These are phyloP conservation scores for Sugiyamaella smithiae DNA, from an alignment of 805 yeast genomes.

Conservation along the genomic window DNA sequence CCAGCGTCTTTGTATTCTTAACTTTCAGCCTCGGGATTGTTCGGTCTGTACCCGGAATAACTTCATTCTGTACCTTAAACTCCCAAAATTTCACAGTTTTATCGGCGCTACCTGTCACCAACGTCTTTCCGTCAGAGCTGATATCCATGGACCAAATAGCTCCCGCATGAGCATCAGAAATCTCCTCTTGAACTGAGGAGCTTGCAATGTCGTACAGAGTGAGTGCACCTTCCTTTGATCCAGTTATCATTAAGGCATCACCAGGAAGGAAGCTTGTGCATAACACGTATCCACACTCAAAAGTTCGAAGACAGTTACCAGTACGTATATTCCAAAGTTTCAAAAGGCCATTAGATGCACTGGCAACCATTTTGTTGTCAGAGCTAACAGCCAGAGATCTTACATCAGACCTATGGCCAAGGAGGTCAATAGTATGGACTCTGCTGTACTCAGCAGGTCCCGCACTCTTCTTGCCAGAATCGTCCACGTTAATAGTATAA, in stretches of 20 bases:
- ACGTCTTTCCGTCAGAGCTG: constrained; percentile 76
- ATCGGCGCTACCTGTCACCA: constrained; percentile 94
- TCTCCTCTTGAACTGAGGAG: constrained; percentile 65
- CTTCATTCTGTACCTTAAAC: constrained; percentile 59
- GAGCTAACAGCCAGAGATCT: constrained; percentile 78
- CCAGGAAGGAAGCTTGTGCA: constrained; percentile 85
- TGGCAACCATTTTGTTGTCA: constrained; percentile 75
- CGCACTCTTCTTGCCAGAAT: constrained; percentile 43
- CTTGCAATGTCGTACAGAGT: constrained; percentile 85
- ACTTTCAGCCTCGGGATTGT: constrained; percentile 49
- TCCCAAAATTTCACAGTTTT: constrained; percentile 89
- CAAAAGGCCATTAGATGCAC: constrained; percentile 86
- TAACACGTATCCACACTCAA: constrained; percentile 85
- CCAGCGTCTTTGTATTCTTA: constrained; percentile 75
- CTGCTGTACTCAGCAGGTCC: constrained; percentile 37
- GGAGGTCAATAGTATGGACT: constrained; percentile 59
- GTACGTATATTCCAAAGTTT: constrained; percentile 85
- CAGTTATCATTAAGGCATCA: constrained; percentile 79
- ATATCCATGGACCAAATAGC: constrained; percentile 92
- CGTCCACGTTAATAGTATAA: constrained; percentile 49
- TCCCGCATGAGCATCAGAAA: constrained; percentile 72
- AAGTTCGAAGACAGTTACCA: constrained; percentile 73
- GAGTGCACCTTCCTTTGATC: constrained; percentile 82
- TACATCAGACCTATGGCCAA: constrained; percentile 89
- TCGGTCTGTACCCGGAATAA: constrained; percentile 66